These are phyloP conservation scores for Oryza officinalis DNA, from an alignment of 176 grass and related monocot species.

Conservation along the genomic window DNA sequence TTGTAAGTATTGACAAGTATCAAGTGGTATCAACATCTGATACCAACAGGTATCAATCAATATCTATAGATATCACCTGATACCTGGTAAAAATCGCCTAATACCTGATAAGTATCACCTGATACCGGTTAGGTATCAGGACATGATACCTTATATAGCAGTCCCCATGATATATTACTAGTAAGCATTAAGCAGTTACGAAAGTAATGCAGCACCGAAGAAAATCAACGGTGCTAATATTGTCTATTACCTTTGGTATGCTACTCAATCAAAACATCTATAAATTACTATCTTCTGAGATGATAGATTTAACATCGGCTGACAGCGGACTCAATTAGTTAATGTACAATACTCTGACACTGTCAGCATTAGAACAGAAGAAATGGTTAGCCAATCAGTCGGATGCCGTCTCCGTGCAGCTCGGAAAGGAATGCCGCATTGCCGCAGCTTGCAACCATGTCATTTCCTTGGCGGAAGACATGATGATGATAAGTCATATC, in stretches of 20 bases:
- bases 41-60: no score
- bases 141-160: no score
- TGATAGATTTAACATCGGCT: no score
- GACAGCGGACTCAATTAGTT: slow-evolving; percentile 6
- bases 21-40: no score
- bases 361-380: slow-evolving; percentile 19
- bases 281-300: not conserved
- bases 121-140: no score
- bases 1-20: no score
- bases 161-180: no score
- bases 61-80: no score
- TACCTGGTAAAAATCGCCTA: no score
- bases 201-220: no score
- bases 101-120: no score
- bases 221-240: not conserved
- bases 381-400: slow-evolving; percentile 40
- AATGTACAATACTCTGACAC: slow-evolving; percentile 30
- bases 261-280: not conserved
- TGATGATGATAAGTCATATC: not conserved
- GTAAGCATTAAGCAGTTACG: no score
- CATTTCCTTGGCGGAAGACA: slow-evolving; percentile 3
- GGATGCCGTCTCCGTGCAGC: slow-evolving; percentile 7
- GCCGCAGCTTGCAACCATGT: not conserved
- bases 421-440: slow-evolving; percentile 19
- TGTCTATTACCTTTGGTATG: not conserved